Conservation (phyloP, 2,329 filamentous ascomycete species). For the Pseudogymnoascus sp. region DNA sequence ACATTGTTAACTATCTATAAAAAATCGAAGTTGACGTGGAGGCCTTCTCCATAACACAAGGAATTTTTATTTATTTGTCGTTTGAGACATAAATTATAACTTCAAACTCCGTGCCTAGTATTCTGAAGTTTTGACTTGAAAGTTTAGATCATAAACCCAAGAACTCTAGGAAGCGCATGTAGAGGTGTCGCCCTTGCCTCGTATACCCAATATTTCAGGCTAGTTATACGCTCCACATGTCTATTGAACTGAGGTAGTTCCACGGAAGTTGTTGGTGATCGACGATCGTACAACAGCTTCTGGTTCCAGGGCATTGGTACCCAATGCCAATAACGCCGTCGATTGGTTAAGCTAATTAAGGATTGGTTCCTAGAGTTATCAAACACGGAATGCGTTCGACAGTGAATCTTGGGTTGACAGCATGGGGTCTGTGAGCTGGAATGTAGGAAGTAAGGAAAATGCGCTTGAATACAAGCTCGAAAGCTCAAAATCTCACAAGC, state of each 20-base stretch:
- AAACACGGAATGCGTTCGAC: neutral
- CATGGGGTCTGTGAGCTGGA: neutral
- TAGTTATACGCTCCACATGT: neutral
- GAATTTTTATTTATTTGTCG: neutral
- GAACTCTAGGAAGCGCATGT: neutral
- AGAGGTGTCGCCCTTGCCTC: neutral
- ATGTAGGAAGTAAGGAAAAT: neutral
- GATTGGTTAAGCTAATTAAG: neutral
- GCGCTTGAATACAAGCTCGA: neutral
- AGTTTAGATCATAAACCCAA: neutral
- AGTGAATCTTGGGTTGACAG: neutral
- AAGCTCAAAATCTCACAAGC: neutral
- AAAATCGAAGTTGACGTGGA: neutral
- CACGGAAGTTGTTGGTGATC: neutral
- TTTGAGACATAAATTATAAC: neutral
- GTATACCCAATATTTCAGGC: neutral
- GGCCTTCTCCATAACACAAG: neutral
- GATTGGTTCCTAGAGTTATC: neutral
- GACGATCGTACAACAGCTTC: neutral
- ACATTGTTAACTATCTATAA: neutral
- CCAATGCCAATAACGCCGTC: too few species aligned
- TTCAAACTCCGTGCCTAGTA: neutral
- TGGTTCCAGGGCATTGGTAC: neutral
- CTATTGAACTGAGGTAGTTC: neutral
- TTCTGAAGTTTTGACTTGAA: neutral